Evolutionary conservation across 192 early-diverging fungal species (phyloP), one percentile per base, ranked within the genome.

Genomic region (Jimgerdemannia lactiflua): DNA sequence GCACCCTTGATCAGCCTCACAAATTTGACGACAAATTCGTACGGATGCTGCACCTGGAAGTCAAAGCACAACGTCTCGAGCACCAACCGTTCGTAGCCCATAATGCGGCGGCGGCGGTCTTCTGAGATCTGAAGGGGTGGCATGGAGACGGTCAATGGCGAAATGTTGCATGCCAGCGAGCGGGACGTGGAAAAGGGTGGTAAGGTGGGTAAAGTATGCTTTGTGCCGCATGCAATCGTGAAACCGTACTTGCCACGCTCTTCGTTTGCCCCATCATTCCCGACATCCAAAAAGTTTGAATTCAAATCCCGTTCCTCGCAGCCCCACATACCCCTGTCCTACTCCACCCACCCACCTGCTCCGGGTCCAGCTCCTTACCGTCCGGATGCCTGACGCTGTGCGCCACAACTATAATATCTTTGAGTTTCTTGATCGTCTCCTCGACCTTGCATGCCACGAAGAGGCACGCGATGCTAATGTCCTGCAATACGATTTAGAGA

Each of bases 391-490:
- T 70, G n/a, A 87, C 78, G 42, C 80, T 77, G 44, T 89, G 89
- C 1, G 89, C 88, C 42, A 84, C 87, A 3, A 92, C 83, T 64
- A 94, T 84, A 4, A 96, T 91, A 71, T 96, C 95, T 70, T 92
- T 90, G 29, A 93, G 80, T 70, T 92, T 93, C 71, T 96, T 96
- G 65, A 92, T 89, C 0, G 94, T 95, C 67, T 96, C 95, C 69
- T 96, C 94, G 71, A 95, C 91, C 73, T 96, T 96, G 64, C 89
- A 91, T 3, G 93, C 92, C 1, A 95, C 91, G 78, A 95, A 93
- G 29, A 95, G 74, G 72, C 91, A 93, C 4, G 93, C 89, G 2
- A 87, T 82, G 68, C 88, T 84, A 43, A 93, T 74, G 75, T 89
- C 87, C 84, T 89, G 63, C 65, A 75, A 20, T 65, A 42, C 18